Evolutionary conservation across 257 asterid species (phyloP), one percentile per base, ranked within the genome.

Genomic region (Fraxinus quadrangulata): DNA sequence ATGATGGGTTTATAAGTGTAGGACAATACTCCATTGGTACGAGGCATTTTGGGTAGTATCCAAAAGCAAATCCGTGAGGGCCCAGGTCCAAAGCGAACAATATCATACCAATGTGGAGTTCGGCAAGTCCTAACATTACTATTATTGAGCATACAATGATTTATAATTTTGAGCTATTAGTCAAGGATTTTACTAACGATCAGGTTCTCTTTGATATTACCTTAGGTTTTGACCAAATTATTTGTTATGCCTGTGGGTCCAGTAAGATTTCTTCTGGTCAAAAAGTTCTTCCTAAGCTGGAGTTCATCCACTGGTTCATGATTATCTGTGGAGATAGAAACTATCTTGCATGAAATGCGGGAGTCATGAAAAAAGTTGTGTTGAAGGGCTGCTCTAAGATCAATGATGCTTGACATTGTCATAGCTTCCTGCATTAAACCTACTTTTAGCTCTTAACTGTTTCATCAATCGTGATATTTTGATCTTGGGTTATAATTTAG

Each of bases 401-500:
- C 28, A 14, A 2, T 70, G 13, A n/a, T 51, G 1, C 63, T 51
- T 51, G 24, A 51, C 63, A 51, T 51, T 5, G 63, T 10, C 16
- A 39, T 39, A 49, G 39, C 39, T 73, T 51, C 70, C 69, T 31
- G 71, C 65, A 40, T 36, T 67, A 14, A 45, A 31, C 51, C 56
- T 26, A 17, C 42, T 63, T 26, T 26, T 24, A 63, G 67, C 19
- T 31, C 16, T 54, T 80, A 80, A 73, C 76, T 67, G 67, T 51
- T 76, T 70, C 39, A 10, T 79, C 47, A 28, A 36, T 77, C 63
- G 19, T 33, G 33, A n/a, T 16, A 23, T 65, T 56, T 24, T 76
- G 45, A 54, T 76, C 59, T 34, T 40, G 34, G 26, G 71, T 51
- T 75, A 14, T 51, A 65, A 21, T 4, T 30, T 26, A 10, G 71